These are phyloP conservation scores for Nigrospora osmanthi DNA, from an alignment of 2,329 filamentous ascomycete species.

Conservation along the genomic window DNA sequence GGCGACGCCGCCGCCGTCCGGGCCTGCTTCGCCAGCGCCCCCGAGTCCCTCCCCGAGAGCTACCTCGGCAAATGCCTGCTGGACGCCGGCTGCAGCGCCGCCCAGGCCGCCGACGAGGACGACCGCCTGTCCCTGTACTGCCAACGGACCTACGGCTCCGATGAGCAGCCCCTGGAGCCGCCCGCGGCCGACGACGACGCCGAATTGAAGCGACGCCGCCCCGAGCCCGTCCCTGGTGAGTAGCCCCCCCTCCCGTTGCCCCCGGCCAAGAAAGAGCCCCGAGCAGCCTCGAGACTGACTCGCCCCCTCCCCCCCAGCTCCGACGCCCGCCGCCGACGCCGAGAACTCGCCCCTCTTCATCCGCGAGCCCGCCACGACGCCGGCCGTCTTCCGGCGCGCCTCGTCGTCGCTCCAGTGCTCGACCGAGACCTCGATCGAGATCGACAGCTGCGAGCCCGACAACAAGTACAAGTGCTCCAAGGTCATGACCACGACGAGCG, in stretches of 20 bases:
- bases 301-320: not conserved
- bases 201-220: constrained; percentile 14
- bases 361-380: constrained; percentile 4
- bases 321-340: constrained; percentile 7
- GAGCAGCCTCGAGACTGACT: not conserved
- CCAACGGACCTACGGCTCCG: constrained; percentile 7
- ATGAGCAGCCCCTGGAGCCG: not conserved
- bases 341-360: constrained; percentile 1
- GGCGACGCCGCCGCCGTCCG: constrained; percentile 32
- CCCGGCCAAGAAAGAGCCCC: not conserved
- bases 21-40: constrained; percentile 30
- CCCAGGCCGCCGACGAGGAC: constrained; percentile 25
- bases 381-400: constrained; percentile 2
- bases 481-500: constrained; percentile 22
- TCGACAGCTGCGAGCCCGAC: constrained; percentile 29
- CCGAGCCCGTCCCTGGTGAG: constrained; percentile 14
- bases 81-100: constrained; percentile 25
- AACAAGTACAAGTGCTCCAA: constrained; percentile 30
- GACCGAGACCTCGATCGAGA: constrained; percentile 24
- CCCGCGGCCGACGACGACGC: constrained; percentile 1
- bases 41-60: constrained; percentile 16
- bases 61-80: constrained; percentile 30
- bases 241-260: no score
- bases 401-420: constrained; percentile 8
- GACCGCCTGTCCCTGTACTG: constrained; percentile 23